phyloP scores from a whole-genome alignment of 2,329 filamentous ascomycete species.

The Malbranchea cinnamomea region DNA sequence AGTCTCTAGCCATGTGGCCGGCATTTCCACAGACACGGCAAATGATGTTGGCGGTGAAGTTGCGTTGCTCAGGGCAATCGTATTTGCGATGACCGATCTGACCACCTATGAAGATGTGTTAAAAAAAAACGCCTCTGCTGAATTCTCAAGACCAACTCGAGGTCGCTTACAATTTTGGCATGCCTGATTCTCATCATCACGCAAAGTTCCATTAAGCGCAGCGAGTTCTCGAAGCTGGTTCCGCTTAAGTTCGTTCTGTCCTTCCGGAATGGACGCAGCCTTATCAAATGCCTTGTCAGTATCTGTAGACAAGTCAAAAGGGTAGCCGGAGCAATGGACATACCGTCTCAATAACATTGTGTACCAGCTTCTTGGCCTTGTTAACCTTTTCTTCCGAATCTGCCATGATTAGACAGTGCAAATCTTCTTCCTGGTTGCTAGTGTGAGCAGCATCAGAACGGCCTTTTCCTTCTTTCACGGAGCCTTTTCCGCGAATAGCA shows the following conservation, averaged over 20 bases:
- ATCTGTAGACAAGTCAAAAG: conserved; percentile 1
- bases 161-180: conserved; percentile 72
- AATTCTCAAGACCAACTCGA: conserved; percentile 11
- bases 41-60: conserved; percentile 98
- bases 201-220: conserved; percentile 93
- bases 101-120: conserved; percentile 46
- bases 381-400: conserved; percentile 99
- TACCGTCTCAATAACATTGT: conserved; percentile 97
- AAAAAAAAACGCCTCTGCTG: too few species aligned
- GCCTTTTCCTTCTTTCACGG: conserved; percentile 98
- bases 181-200: conserved; percentile 97
- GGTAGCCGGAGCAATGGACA: conserved; percentile 25
- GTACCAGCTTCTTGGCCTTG: conserved; percentile 95
- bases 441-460: conserved; percentile 97
- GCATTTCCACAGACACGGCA: conserved; percentile 96
- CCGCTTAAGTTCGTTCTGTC: conserved; percentile 96
- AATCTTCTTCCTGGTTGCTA: conserved; percentile 98
- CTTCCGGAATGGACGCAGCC: conserved; percentile 97
- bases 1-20: conserved; percentile 96
- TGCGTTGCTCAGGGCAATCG: conserved; percentile 92
- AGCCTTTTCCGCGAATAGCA: conserved; percentile 97
- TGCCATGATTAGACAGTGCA: conserved; percentile 98
- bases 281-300: conserved; percentile 29
- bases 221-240: conserved; percentile 97
- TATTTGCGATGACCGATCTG: conserved; percentile 99